Conservation (phyloP, 768 basidiomycete genomes). For the Termitomyces titanicus region DNA sequence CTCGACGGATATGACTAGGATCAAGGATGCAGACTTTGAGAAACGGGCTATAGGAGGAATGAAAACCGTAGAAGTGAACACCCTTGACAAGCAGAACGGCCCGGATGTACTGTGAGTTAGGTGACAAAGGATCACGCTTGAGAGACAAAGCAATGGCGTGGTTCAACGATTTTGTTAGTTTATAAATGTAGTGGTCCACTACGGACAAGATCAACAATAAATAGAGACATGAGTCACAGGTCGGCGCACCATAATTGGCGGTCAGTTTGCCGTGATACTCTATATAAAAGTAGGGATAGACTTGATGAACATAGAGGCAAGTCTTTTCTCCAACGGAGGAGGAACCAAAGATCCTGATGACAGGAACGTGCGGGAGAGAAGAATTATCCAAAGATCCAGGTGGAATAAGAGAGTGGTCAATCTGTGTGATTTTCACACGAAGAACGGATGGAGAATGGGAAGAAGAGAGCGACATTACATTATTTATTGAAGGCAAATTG, state of each 20-base stretch:
- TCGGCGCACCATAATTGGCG: slow-evolving; percentile 52
- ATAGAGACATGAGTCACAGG: neutral
- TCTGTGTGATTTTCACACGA: slow-evolving; percentile 47
- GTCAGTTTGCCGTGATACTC: slow-evolving; percentile 72
- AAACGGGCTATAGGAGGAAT: slow-evolving; percentile 79
- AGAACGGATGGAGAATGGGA: slow-evolving; percentile 14
- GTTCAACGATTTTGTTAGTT: slow-evolving; percentile 74
- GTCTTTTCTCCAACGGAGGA: slow-evolving; percentile 75
- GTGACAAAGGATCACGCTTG: slow-evolving; percentile 63
- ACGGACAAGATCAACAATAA: slow-evolving; percentile 4
- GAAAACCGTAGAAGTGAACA: slow-evolving; percentile 95
- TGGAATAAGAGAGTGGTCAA: slow-evolving; percentile 59
- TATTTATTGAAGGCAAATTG: neutral
- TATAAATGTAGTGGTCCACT: slow-evolving; percentile 75
- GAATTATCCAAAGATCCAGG: slow-evolving; percentile 66
- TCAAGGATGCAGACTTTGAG: slow-evolving; percentile 81
- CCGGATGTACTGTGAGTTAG: slow-evolving; percentile 60
- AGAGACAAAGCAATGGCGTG: slow-evolving; percentile 82
- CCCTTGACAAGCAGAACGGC: slow-evolving; percentile 88
- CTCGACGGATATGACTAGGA: slow-evolving; percentile 64
- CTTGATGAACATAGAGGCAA: slow-evolving; percentile 90
- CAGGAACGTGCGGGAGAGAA: slow-evolving; percentile 63
- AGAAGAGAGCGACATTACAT: neutral
- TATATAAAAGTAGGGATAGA: slow-evolving; percentile 91
- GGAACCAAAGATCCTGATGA: slow-evolving; percentile 83